A percentile compares a stretch with the other conserved stretches of the same genome.
phyloP scores from a whole-genome alignment of 1,284 basidiomycete genomes.

The Puccinia hordei region DNA sequence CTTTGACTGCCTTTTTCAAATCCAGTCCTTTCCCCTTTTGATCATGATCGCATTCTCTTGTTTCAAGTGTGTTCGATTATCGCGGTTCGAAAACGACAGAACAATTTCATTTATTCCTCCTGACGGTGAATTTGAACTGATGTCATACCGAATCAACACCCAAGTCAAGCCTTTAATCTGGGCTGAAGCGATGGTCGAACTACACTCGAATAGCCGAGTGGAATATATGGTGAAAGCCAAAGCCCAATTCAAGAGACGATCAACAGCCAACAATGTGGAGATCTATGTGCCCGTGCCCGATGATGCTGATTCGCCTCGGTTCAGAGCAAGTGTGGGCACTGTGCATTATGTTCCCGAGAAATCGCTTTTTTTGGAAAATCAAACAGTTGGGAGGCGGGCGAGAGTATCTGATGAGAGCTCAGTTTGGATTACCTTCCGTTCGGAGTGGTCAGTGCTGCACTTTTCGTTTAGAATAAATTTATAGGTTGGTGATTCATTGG shows the following conservation, averaged over 20 bases:
- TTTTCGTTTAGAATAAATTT: not conserved
- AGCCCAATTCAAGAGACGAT: conserved; percentile 95
- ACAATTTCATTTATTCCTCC: conserved; percentile 99
- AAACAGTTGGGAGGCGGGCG: conserved; percentile 89
- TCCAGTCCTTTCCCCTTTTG: not conserved
- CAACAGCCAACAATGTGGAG: conserved; percentile 97
- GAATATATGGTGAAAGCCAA: conserved; percentile 99
- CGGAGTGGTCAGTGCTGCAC: conserved; percentile 68
- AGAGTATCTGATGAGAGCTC: conserved; percentile 92
- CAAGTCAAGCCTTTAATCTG: conserved; percentile 97
- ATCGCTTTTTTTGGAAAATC: conserved; percentile 94
- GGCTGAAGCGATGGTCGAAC: conserved; percentile 96
- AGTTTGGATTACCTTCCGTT: conserved; percentile 89
- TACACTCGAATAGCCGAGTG: conserved; percentile 86
- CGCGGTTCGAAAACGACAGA: conserved; percentile 96
- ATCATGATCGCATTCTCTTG: too few relatives aligned
- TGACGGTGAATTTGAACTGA: conserved; percentile 97
- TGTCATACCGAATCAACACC: conserved; percentile 93
- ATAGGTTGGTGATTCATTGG: not conserved
- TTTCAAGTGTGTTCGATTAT: conserved; percentile 85
- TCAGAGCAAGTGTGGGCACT: conserved; percentile 74
- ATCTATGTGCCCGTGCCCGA: conserved; percentile 97
- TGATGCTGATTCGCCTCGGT: conserved; percentile 96
- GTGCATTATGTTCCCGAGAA: conserved; percentile 95
- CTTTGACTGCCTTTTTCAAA: not conserved